phyloP scores from a whole-genome alignment of 192 early-diverging fungal species.

The Umbelopsis isabellina region DNA sequence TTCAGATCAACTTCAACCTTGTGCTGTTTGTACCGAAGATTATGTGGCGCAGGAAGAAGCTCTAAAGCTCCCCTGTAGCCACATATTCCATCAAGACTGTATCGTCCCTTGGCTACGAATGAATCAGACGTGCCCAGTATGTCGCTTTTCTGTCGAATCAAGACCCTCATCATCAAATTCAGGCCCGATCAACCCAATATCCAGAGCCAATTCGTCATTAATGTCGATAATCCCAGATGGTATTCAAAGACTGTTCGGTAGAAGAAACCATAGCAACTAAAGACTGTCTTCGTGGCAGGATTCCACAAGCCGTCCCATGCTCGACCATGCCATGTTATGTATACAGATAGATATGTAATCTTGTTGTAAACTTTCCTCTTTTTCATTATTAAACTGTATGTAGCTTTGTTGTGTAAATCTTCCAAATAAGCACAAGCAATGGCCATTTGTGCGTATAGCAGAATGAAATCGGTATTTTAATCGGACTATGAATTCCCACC shows the following conservation, averaged over 20 bases:
- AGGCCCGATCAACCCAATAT: not conserved
- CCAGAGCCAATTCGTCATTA: not conserved
- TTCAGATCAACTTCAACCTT: not conserved
- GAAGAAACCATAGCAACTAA: not conserved
- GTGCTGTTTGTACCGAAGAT: slow-evolving; percentile 7
- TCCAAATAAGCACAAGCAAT: not conserved
- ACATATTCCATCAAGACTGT: slow-evolving; percentile 3
- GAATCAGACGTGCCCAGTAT: slow-evolving; percentile 1
- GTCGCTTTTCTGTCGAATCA: not conserved
- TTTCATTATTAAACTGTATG: not conserved
- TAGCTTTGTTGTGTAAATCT: not conserved
- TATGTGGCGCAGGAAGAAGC: not conserved
- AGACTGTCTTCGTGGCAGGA: not conserved
- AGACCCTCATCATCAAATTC: not conserved
- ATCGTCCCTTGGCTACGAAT: not conserved
- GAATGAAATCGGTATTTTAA: not conserved
- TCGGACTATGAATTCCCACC: not conserved
- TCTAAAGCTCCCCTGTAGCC: not conserved
- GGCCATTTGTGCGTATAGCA: not conserved
- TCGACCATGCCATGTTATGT: too few relatives aligned
- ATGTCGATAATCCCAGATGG: not conserved
- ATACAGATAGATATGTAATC: not conserved
- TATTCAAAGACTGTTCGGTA: not conserved
- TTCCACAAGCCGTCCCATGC: too few relatives aligned
- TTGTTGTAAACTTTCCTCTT: not conserved